Conservation (phyloP, 768 basidiomycete species). For the Hirschioporus abietinus region DNA sequence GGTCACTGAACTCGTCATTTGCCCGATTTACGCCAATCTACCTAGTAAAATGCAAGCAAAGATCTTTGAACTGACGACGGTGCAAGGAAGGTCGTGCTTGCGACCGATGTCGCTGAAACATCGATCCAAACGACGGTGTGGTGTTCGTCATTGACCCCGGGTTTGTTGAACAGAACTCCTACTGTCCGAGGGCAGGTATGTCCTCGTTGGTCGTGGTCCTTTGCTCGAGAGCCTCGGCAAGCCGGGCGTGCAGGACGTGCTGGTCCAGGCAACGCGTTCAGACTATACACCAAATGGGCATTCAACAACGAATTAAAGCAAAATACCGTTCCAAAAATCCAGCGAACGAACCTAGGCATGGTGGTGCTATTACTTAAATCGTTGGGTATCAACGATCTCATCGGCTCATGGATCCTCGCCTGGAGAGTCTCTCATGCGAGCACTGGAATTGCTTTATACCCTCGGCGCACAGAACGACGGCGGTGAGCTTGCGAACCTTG, state of each 20-base stretch:
- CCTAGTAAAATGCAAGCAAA: slow-evolving; percentile 99
- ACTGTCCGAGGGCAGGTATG: slow-evolving; percentile 98
- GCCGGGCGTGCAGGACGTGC: slow-evolving; percentile 97
- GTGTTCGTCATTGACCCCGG: slow-evolving; percentile 99
- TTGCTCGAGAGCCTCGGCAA: slow-evolving; percentile 96
- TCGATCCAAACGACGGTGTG: slow-evolving; percentile 98
- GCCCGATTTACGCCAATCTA: slow-evolving; percentile 97
- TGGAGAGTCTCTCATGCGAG: slow-evolving; percentile 94
- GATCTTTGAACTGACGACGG: slow-evolving; percentile 99
- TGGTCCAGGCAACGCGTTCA: slow-evolving; percentile 95
- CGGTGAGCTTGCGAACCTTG: slow-evolving; percentile 95
- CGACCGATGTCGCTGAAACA: slow-evolving; percentile 99
- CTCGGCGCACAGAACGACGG: slow-evolving; percentile 93
- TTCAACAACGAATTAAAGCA: slow-evolving; percentile 93
- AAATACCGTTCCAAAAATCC: slow-evolving; percentile 97
- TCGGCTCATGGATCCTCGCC: slow-evolving; percentile 98
- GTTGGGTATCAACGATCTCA: slow-evolving; percentile 95
- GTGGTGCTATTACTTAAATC: slow-evolving; percentile 94
- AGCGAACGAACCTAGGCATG: slow-evolving; percentile 95
- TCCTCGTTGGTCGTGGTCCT: slow-evolving; percentile 94
- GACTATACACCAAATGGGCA: slow-evolving; percentile 99
- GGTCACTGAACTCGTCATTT: slow-evolving; percentile 88
- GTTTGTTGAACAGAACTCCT: slow-evolving; percentile 98
- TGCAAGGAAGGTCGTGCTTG: slow-evolving; percentile 94
- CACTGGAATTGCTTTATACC: slow-evolving; percentile 90